These are phyloP conservation scores for Tolypocladium endophyticum DNA, from an alignment of 2,329 filamentous ascomycete species.

Conservation along the genomic window DNA sequence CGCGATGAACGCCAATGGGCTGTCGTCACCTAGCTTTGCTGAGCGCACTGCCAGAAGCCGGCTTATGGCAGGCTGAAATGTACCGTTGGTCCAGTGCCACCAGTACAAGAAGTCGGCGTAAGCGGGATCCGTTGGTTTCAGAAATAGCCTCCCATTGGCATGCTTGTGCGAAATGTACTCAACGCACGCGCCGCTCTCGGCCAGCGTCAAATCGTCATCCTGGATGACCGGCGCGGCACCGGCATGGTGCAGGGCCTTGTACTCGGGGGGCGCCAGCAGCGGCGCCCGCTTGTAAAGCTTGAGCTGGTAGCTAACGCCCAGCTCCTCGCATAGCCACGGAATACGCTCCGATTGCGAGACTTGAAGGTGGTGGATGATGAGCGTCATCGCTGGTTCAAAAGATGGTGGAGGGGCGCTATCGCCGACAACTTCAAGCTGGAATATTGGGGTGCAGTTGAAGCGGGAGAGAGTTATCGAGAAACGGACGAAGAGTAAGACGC, in stretches of 20 bases:
- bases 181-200: neutral
- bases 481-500: neutral
- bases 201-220: neutral
- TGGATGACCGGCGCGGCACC: neutral
- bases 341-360: slow-evolving; percentile 54
- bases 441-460: neutral
- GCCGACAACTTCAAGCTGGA: neutral
- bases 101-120: neutral
- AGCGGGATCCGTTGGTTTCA: neutral
- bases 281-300: neutral
- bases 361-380: slow-evolving; percentile 42
- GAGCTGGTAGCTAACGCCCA: slow-evolving; percentile 37
- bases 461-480: neutral
- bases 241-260: neutral
- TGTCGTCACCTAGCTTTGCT: neutral
- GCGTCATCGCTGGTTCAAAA: slow-evolving; percentile 3
- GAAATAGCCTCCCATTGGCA: neutral
- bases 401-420: neutral
- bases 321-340: slow-evolving; percentile 55
- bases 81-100: neutral
- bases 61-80: neutral
- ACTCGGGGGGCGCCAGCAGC: neutral
- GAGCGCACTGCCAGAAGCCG: neutral
- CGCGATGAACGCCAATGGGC: neutral
- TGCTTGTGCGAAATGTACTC: neutral